A percentile compares a stretch with the other conserved stretches of the same genome.
phyloP scores from a whole-genome alignment of 208 protist species.

The Trypanosoma cruzi region DNA sequence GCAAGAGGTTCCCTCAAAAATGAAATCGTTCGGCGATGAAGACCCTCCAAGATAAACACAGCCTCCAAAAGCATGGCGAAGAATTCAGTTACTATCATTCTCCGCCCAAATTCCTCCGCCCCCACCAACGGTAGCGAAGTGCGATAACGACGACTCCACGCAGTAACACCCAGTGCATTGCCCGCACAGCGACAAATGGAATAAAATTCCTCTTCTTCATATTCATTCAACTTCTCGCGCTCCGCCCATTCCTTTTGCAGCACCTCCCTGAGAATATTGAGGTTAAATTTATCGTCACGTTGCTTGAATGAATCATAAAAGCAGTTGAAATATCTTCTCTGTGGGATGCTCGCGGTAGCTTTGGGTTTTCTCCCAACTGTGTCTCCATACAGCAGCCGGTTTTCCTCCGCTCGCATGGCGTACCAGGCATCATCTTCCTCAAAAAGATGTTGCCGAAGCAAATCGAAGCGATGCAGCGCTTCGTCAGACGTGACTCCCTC shows the following conservation, averaged over 20 bases:
- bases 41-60: slow-evolving; percentile 25
- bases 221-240: slow-evolving; percentile 10
- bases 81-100: slow-evolving; percentile 34
- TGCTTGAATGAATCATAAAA: slow-evolving; percentile 47
- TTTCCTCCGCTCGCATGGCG: slow-evolving; percentile 26
- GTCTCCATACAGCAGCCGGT: slow-evolving; percentile 23
- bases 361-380: background rate
- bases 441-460: slow-evolving; percentile 6
- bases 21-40: slow-evolving; percentile 32
- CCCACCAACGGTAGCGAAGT: slow-evolving; percentile 27
- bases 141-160: slow-evolving; percentile 17
- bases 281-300: slow-evolving; percentile 13
- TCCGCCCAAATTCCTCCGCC: slow-evolving; percentile 29
- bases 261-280: slow-evolving; percentile 8
- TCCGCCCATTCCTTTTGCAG: slow-evolving; percentile 17
- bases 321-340: slow-evolving; percentile 37
- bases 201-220: slow-evolving; percentile 32
- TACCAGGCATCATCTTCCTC: slow-evolving; percentile 26
- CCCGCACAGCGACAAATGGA: slow-evolving; percentile 32
- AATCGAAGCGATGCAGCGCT: slow-evolving; percentile 17
- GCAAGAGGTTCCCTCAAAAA: slow-evolving; percentile 31
- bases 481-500: slow-evolving; percentile 9
- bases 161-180: slow-evolving; percentile 19
- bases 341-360: background rate
- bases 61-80: slow-evolving; percentile 40